Conservation (phyloP, 768 basidiomycete genomes). For the Mycena amicta region DNA sequence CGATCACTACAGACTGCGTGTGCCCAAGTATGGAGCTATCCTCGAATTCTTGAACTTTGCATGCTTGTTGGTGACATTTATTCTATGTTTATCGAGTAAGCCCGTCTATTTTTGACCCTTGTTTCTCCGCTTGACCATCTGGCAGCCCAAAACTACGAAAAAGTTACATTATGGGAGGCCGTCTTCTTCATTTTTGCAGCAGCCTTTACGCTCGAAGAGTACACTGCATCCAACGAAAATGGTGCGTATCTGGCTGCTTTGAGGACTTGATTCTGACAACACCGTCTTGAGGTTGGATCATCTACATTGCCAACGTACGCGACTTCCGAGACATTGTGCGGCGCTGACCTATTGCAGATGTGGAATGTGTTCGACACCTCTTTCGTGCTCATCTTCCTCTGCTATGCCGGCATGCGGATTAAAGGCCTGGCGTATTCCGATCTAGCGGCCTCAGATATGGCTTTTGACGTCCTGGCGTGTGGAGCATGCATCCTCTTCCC, state of each 20-base stretch:
- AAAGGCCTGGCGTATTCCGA: slow-evolving; percentile 60
- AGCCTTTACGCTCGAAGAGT: slow-evolving; percentile 85
- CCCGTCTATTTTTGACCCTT: slow-evolving; percentile 1
- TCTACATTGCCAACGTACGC: slow-evolving; percentile 81
- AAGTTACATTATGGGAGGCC: slow-evolving; percentile 63
- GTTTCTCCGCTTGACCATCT: background rate
- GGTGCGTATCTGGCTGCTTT: slow-evolving; percentile 58
- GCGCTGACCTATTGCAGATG: slow-evolving; percentile 49
- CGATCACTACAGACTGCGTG: slow-evolving; percentile 71
- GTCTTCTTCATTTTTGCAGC: slow-evolving; percentile 75
- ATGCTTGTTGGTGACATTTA: slow-evolving; percentile 65
- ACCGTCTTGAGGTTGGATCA: slow-evolving; percentile 33
- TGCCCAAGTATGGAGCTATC: slow-evolving; percentile 59
- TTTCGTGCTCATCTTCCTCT: slow-evolving; percentile 69
- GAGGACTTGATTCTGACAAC: background rate
- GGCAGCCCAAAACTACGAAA: slow-evolving; percentile 57
- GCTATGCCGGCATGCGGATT: slow-evolving; percentile 66
- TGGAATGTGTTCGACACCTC: slow-evolving; percentile 91
- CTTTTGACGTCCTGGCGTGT: slow-evolving; percentile 84
- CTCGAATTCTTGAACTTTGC: slow-evolving; percentile 81
- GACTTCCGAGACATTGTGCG: background rate
- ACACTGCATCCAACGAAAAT: slow-evolving; percentile 83
- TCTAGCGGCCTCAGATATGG: slow-evolving; percentile 57
- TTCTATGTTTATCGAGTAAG: slow-evolving; percentile 77
- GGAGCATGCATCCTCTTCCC: slow-evolving; percentile 87